Evolutionary conservation across 208 protist species (phyloP).

Genomic region (Crithidia expoeki): DNA sequence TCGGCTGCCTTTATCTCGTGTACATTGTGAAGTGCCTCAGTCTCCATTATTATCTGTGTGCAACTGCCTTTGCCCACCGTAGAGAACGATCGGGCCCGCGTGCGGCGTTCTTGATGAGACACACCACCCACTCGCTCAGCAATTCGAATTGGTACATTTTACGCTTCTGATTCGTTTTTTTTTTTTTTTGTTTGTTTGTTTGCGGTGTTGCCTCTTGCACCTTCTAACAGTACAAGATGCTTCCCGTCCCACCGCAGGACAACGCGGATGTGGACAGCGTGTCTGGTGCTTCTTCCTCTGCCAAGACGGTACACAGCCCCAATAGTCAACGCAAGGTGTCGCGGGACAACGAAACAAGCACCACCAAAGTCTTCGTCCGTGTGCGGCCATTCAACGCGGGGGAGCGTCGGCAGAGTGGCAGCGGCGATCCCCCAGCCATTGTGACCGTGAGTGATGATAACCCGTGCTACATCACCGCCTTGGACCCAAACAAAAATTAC

Average conservation of each 20-base stretch:
- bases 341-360: slow-evolving; percentile 35
- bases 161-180: background rate
- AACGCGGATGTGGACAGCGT: slow-evolving; percentile 7
- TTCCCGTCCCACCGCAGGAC: background rate
- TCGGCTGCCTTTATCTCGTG: too few species aligned
- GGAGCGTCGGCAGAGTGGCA: slow-evolving; percentile 31
- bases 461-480: slow-evolving; percentile 70
- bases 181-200: slow-evolving; percentile 6
- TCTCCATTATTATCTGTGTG: too few species aligned
- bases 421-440: slow-evolving; percentile 21
- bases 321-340: background rate
- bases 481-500: slow-evolving; percentile 45
- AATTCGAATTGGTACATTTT: too few species aligned
- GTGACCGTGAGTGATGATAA: slow-evolving; percentile 65
- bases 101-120: too few species aligned
- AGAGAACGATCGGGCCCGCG: too few species aligned
- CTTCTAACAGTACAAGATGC: slow-evolving; percentile 3
- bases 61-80: too few species aligned
- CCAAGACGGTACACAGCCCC: background rate
- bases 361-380: slow-evolving; percentile 76
- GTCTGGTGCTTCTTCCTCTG: slow-evolving; percentile 9
- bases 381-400: slow-evolving; percentile 69
- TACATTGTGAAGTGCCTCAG: too few species aligned
- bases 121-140: too few species aligned
- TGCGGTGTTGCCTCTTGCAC: slow-evolving; percentile 1